Base-by-base conservation (phyloP, 768 basidiomycete species). In the Psilocybe tampanensis region DNA sequence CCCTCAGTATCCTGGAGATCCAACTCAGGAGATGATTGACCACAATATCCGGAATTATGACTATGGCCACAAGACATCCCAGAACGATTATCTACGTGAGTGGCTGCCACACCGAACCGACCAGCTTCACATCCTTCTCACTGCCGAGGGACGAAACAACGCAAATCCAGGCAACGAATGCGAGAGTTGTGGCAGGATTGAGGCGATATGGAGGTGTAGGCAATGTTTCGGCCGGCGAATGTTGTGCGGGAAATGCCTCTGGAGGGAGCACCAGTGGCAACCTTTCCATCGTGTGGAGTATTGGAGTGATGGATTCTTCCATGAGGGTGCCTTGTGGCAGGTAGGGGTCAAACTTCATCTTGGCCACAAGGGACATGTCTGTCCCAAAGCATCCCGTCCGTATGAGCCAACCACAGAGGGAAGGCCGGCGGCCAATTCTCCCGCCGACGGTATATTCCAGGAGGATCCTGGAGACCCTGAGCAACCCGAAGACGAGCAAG, bases 221-320 rank as follows among this genome's bases (percentile, higher is more conserved):
- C 21, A 18, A 12, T 52, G 51, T 19, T 1, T 52, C 8, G 39
- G 39, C 23, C n/a, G 18, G 11, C 11, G 11, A 5, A 2, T 47
- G 8, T 19, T 55, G 2, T 64, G 63, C 21, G 23, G 24, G 9
- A n/a, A 32, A 1, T 60, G 60, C 49, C 55, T 54, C 21, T 22
- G 45, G 24, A 48, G 1, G 8, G 5, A 3, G 15, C 60, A 61
- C 29, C 13, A 47, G n/a, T n/a, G 23, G 0, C n/a, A 22, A 0
- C 60, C 56, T 9, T 58, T 65, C 9, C 68, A 70, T 49, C 54
- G 61, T 8, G 23, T 70, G 1, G 43, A 67, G 44, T 11, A 42
- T 13, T 68, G 68, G 68, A 66, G 60, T 42, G 62, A 65, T 0
- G 41, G 29, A 1, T 62, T 34, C 36, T 70, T 62, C 19, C 7